These are phyloP conservation scores for Luffa acutangula DNA, from an alignment of 306 rosid genomes.

Conservation along the genomic window DNA sequence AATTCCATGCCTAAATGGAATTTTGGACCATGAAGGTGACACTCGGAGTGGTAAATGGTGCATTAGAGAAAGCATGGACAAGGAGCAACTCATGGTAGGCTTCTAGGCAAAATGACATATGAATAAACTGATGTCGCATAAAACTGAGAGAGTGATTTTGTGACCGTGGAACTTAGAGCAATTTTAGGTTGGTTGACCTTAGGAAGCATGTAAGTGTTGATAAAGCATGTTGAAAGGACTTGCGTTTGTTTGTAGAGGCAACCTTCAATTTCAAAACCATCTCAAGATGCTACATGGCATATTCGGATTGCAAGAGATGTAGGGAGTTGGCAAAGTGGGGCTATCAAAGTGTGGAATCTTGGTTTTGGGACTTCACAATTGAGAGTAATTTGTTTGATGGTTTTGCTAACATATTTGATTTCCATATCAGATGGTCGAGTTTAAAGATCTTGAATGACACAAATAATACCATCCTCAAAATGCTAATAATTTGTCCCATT, in stretches of 20 bases:
- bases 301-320: background rate
- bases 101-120: background rate
- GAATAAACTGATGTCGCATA: background rate
- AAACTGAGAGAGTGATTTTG: background rate
- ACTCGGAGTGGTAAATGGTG: background rate
- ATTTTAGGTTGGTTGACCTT: background rate
- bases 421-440: background rate
- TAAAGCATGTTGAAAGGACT: background rate
- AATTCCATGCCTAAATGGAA: background rate
- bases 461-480: background rate
- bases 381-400: background rate
- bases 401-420: background rate
- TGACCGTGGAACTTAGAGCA: background rate
- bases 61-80: background rate
- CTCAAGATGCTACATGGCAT: background rate
- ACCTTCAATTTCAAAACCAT: background rate
- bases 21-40: slow-evolving; percentile 1
- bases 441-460: background rate
- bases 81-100: background rate
- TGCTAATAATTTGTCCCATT: background rate
- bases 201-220: background rate
- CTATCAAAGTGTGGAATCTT: background rate
- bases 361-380: background rate
- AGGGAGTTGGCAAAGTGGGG: background rate
- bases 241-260: background rate